Base-by-base conservation (phyloP, 257 asterid genomes). In the Solanum dulcamara region DNA sequence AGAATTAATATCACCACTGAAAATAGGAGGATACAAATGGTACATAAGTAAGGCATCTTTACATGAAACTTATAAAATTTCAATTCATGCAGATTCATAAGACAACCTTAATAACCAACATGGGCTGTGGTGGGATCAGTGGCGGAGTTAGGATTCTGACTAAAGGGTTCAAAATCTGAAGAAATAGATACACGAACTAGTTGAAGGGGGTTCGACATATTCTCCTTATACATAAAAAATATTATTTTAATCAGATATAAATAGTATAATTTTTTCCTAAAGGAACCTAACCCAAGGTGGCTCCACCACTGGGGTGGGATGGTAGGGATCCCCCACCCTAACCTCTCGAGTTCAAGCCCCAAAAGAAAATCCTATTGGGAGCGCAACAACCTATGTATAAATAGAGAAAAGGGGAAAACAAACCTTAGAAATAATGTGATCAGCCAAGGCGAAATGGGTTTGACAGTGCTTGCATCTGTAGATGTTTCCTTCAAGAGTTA, bases 401-500 rank as follows among this genome's bases (percentile, higher is more conserved):
- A 5, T 26, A 74, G 64, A 28, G 70, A 75, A 75, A 40, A 9
- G 28, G 53, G 53, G 26, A n/a, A 59, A 12, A 84, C 83, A 72
- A 11, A 84, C 86, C 86, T 72, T 84, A 18, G 86, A 84, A n/a
- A 84, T 84, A 37, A 84, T 53, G 74, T 71, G 84, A 77, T 75
- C 84, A 24, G 77, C 44, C 82, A 75, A 50, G 5, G 87, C 77
- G 1, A 85, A 40, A 85, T 85, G 84, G 22, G 87, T 32, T 79
- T 62, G 53, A 50, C 87, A 85, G 67, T 85, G 50, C 59, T 71
- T 84, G 86, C 86, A 74, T 51, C 37, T 72, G 30, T 85, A 72
- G 38, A 38, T 38, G 48, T 13, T 59, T 24, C 87, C 87, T 55
- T 85, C 84, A 77, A 85, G 83, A 30, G 62, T 85, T 11, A 59